Conservation (phyloP, 257 asterid species). For the Ligustrum vulgare region DNA sequence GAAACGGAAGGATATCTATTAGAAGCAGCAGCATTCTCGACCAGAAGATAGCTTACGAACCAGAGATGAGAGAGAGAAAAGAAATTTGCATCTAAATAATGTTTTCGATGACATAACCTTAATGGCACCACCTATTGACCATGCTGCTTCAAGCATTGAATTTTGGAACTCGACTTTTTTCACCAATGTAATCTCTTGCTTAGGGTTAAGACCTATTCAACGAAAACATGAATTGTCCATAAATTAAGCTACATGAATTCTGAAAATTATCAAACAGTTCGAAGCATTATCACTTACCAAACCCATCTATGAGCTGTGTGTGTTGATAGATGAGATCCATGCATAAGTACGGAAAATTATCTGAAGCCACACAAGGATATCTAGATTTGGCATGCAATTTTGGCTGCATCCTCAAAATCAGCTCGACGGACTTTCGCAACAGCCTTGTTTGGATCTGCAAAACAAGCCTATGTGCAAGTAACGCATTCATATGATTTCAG, state of each 20-base stretch:
- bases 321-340: slow-evolving; percentile 92
- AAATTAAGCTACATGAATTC: neutral
- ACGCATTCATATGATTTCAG: neutral
- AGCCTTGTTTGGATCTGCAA: slow-evolving; percentile 60
- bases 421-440: slow-evolving; percentile 82
- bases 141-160: slow-evolving; percentile 70
- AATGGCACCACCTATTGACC: slow-evolving; percentile 89
- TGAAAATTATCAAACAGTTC: neutral
- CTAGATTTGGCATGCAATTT: slow-evolving; percentile 66
- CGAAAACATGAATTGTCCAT: neutral
- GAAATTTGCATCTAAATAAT: too few relatives aligned
- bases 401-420: slow-evolving; percentile 84
- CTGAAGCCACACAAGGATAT: slow-evolving; percentile 58
- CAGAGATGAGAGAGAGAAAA: too few relatives aligned
- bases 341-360: slow-evolving; percentile 87
- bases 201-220: slow-evolving; percentile 59
- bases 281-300: slow-evolving; percentile 57
- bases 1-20: neutral
- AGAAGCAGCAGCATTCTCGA: neutral
- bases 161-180: slow-evolving; percentile 55
- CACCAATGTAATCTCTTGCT: slow-evolving; percentile 60
- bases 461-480: slow-evolving; percentile 63
- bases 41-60: neutral
- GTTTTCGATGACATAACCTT: slow-evolving; percentile 58
- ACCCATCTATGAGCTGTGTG: slow-evolving; percentile 89